Base-by-base conservation (phyloP, 352 stramenopile genomes). In the Elongisporangium senticosum region DNA sequence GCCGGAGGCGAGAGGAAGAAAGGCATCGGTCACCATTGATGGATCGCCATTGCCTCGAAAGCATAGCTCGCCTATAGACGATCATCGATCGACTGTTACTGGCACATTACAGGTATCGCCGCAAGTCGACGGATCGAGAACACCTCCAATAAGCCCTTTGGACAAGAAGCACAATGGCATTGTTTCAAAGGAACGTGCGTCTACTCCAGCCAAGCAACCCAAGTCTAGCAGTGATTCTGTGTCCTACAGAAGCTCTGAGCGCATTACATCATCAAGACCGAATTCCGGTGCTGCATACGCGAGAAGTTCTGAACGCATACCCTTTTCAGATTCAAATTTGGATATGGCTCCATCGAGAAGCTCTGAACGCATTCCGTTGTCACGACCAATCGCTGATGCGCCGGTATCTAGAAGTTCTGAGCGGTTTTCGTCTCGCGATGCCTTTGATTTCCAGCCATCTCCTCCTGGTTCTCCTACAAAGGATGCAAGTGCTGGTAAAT, bases 21-120 rank as follows among this genome's bases (percentile, higher is more conserved):
- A 71, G 6, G 59, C 72, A 24, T 80, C 74, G 1, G 57, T 82
- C 20, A 71, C 62, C 10, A 61, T 72, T 19, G 74, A 81, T 19
- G n/a, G 47, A 26, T 21, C 65, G 21, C 26, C 58, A 3, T 65
- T 59, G n/a, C 62, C 62, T 28, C 56, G 51, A 40, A 49, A 43
- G 21, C 51, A 40, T 13, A 55, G 37, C 33, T 43, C 33, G 8
- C 33, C 33, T 17, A 43, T 55, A 40, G 51, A 55, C 21, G 23
- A 24, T 55, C 33, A 43, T 43, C 33, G 47, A 21, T 61, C 55
- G 13, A 47, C 26, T 7, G 5, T 48, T 20, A 24, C 33, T 43
- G 33, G 33, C 11, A 10, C 33, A 5, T 17, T 10, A 43, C 33
- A 43, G 10, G 17, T 43, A 43, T 43, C 33, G 1, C 33, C 33